Base-by-base conservation (phyloP, 768 basidiomycete species). In the Psilocybe cubensis region DNA sequence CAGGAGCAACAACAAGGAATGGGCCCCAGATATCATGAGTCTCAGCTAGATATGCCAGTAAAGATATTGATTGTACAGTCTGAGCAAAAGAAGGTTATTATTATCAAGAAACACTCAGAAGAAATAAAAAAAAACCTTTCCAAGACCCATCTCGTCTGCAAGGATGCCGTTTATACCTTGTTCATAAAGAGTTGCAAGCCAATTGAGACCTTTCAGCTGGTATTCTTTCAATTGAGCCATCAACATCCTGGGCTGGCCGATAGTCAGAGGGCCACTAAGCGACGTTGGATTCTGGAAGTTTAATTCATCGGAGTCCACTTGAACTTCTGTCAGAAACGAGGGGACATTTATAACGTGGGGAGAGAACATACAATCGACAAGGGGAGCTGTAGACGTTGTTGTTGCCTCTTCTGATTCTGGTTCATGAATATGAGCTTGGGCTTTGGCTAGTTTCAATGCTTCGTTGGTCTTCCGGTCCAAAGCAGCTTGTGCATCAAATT, bases 141-240 rank as follows among this genome's bases (percentile, higher is more conserved):
- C 91, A 9, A 94, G 84, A 74, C 95, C 95, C 96, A 98, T 98
- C 75, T 99, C 97, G 69, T 99, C 97, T 2, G 97, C 97, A 20
- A 99, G 83, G 66, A 99, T 99, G 46, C 97, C 97, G 68, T 99
- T 99, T 81, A 98, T 98, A 43, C 97, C 97, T 72, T 98, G 96
- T 70, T 98, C 97, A 67, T 98, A 99, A 20, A 99, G 78, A 14
- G 96, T 97, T 17, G 89, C 97, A 23, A 99, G 79, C 97, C 97
- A 99, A 62, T 97, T 98, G 29, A 99, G 80, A 60, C 97, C 97
- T 68, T 98, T 98, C 55, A 99, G 73, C 70, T 99, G 97, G 70
- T 98, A 99, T 71, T 99, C 97, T 73, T 99, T 99, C 52, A 99
- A 76, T 63, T 94, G 92, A 7, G 95, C 94, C 84, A 94, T 94